Conservation (phyloP, 768 basidiomycete species). For the Holtermanniella nyarrowii region DNA sequence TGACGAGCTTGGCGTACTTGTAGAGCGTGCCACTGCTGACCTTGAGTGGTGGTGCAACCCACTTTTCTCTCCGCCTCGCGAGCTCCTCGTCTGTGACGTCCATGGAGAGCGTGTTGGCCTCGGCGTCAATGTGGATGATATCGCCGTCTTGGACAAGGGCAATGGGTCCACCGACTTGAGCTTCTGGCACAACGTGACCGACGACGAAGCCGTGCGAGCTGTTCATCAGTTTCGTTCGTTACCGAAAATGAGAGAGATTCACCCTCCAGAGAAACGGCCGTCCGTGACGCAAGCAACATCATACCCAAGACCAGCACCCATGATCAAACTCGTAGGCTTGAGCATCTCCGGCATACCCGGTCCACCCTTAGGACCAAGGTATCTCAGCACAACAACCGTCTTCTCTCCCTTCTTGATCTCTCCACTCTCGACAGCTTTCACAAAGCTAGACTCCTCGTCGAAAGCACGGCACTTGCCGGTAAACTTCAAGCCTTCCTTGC, state of each 20-base stretch:
- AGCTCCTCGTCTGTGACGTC: slow-evolving; percentile 70
- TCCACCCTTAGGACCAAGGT: slow-evolving; percentile 93
- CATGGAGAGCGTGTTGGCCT: slow-evolving; percentile 35
- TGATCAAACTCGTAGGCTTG: slow-evolving; percentile 93
- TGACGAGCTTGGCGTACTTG: slow-evolving; percentile 80
- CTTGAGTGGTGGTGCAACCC: slow-evolving; percentile 79
- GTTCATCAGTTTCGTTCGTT: slow-evolving; percentile 5
- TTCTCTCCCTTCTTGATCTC: slow-evolving; percentile 91
- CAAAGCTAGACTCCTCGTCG: slow-evolving; percentile 79
- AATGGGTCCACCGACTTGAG: slow-evolving; percentile 86
- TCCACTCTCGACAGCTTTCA: slow-evolving; percentile 74
- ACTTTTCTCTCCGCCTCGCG: slow-evolving; percentile 56
- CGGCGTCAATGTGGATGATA: slow-evolving; percentile 40
- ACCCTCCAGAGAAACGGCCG: slow-evolving; percentile 97
- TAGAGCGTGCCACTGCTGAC: slow-evolving; percentile 36
- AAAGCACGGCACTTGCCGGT: slow-evolving; percentile 87
- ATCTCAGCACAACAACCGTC: slow-evolving; percentile 87
- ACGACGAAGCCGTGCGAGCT: slow-evolving; percentile 95
- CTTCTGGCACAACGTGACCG: slow-evolving; percentile 86
- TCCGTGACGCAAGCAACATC: slow-evolving; percentile 88
- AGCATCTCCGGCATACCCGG: slow-evolving; percentile 99
- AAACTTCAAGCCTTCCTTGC: slow-evolving; percentile 78
- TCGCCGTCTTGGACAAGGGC: slow-evolving; percentile 83
- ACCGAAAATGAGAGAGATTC: slow-evolving; percentile 35
- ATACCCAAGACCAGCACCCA: slow-evolving; percentile 92